Conservation (phyloP, 192 early-diverging fungal species). For the Podila verticillata region DNA sequence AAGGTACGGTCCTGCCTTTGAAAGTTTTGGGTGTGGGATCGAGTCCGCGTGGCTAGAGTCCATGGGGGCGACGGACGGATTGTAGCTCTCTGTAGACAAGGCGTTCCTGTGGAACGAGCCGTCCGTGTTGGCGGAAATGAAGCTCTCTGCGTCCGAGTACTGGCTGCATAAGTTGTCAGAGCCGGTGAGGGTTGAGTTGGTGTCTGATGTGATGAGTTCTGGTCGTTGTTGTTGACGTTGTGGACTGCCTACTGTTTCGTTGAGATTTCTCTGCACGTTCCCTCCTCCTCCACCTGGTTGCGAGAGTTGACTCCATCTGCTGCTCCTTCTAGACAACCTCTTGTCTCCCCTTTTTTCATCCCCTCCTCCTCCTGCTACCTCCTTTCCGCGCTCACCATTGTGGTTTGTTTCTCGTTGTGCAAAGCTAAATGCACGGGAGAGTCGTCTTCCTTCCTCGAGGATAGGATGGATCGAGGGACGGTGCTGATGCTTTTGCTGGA, state of each 20-base stretch:
- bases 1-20: slow-evolving; percentile 21
- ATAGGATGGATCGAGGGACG: slow-evolving; percentile 9
- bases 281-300: neutral
- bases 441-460: slow-evolving; percentile 8
- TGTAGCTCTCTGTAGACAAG: slow-evolving; percentile 1
- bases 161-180: neutral
- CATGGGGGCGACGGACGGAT: neutral
- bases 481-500: neutral
- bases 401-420: neutral
- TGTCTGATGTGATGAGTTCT: neutral
- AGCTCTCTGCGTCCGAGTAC: no score
- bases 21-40: slow-evolving; percentile 13
- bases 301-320: neutral
- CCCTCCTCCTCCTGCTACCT: neutral
- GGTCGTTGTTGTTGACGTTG: neutral
- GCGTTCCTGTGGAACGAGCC: neutral
- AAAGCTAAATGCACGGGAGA: neutral
- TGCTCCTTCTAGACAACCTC: neutral
- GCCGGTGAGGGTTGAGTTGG: neutral
- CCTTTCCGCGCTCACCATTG: neutral
- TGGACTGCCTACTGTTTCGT: neutral
- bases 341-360: neutral
- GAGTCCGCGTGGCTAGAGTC: neutral
- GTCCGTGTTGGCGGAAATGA: no score
- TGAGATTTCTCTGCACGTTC: neutral